Evolutionary conservation across 1,284 basidiomycete genomes (phyloP).

Genomic region (Waitea zeae): DNA sequence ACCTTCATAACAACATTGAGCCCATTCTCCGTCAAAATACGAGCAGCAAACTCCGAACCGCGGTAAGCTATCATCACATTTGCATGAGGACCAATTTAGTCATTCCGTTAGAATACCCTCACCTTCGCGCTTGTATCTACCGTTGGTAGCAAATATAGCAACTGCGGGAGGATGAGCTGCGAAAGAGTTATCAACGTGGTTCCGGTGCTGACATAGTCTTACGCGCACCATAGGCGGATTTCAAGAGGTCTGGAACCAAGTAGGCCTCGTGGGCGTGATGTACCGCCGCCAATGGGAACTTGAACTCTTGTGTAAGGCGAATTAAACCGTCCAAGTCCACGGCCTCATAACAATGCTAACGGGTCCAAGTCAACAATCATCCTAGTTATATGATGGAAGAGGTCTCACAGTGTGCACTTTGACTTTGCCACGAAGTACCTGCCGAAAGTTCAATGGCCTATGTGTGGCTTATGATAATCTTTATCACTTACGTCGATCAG

Average conservation of each 20-base stretch:
- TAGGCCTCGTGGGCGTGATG: slow-evolving; percentile 46
- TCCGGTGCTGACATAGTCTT: too few species aligned
- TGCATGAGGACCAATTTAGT: neutral
- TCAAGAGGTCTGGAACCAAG: slow-evolving; percentile 34
- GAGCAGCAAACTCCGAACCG: slow-evolving; percentile 61
- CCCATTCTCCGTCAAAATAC: slow-evolving; percentile 50
- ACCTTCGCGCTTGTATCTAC: slow-evolving; percentile 11
- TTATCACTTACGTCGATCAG: slow-evolving; percentile 70
- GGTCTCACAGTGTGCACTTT: slow-evolving; percentile 46
- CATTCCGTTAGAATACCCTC: neutral
- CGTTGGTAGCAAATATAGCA: slow-evolving; percentile 37
- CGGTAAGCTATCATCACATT: slow-evolving; percentile 31
- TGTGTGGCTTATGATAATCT: too few species aligned
- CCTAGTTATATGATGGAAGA: too few species aligned
- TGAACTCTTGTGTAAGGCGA: slow-evolving; percentile 36
- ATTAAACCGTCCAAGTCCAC: slow-evolving; percentile 63
- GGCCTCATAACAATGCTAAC: slow-evolving; percentile 69
- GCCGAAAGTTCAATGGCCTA: too few species aligned
- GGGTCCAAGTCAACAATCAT: too few species aligned
- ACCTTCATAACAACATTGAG: slow-evolving; percentile 57
- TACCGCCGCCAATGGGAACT: slow-evolving; percentile 28
- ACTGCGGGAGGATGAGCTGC: slow-evolving; percentile 26
- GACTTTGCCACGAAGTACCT: slow-evolving; percentile 52
- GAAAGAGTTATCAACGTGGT: slow-evolving; percentile 1
- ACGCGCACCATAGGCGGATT: slow-evolving; percentile 32